These are phyloP conservation scores for Arabidopsis arenosa DNA, from an alignment of 345 rosid species.

Conservation along the genomic window DNA sequence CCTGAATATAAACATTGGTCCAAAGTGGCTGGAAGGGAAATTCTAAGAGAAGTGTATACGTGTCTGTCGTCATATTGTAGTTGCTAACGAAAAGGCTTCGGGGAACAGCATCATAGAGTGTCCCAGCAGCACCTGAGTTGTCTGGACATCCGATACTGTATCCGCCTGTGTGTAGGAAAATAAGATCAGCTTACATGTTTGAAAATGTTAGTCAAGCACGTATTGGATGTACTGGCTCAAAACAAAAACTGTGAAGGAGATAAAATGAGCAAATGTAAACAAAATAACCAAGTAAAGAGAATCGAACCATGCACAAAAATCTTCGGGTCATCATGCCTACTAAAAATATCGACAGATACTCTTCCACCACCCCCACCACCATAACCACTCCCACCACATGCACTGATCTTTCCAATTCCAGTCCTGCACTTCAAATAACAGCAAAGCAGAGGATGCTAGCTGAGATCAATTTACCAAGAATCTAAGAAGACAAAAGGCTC, in stretches of 20 bases:
- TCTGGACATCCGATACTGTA: slow-evolving; percentile 74
- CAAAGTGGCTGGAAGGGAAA: slow-evolving; percentile 94
- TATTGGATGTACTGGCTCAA: slow-evolving; percentile 9
- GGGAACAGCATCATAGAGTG: slow-evolving; percentile 96
- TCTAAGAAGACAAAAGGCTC: slow-evolving; percentile 38
- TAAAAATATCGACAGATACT: slow-evolving; percentile 87
- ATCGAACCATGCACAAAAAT: slow-evolving; percentile 90
- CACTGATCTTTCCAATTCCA: slow-evolving; percentile 90
- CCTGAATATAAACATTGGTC: slow-evolving; percentile 90
- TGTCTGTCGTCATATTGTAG: slow-evolving; percentile 81
- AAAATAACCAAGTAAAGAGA: slow-evolving; percentile 37
- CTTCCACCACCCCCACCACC: slow-evolving; percentile 99
- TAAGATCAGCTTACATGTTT: slow-evolving; percentile 14
- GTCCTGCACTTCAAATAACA: slow-evolving; percentile 77
- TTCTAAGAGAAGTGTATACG: slow-evolving; percentile 93
- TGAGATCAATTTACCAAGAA: slow-evolving; percentile 36
- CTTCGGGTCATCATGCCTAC: slow-evolving; percentile 93
- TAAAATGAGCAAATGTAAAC: slow-evolving; percentile 19
- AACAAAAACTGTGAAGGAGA: slow-evolving; percentile 4
- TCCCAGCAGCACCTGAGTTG: slow-evolving; percentile 98
- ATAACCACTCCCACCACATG: slow-evolving; percentile 97
- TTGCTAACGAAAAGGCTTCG: slow-evolving; percentile 88
- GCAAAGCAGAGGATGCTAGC: slow-evolving; percentile 39
- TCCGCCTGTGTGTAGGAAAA: slow-evolving; percentile 70
- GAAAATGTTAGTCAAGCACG: slow-evolving; percentile 16